Evolutionary conservation across 768 basidiomycete genomes (phyloP).

Genomic region (Trametes cingulata): DNA sequence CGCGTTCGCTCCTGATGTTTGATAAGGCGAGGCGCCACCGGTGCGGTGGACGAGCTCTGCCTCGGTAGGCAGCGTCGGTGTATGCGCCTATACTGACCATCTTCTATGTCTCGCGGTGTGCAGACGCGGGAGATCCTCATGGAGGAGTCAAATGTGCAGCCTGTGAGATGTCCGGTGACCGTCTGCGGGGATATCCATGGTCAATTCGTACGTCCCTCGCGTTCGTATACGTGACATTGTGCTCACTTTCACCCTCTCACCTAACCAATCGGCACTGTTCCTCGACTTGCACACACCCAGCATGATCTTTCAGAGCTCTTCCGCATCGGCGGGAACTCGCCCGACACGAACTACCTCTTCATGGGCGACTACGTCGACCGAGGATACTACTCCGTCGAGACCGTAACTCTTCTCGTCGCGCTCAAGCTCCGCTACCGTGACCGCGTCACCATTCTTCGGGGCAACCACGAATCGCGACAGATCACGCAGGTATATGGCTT

Average conservation of each 20-base stretch:
- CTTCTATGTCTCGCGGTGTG: conserved; percentile 1
- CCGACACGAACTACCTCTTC: conserved; percentile 99
- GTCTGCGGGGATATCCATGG: conserved; percentile 99
- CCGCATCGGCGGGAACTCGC: conserved; percentile 97
- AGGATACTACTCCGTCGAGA: conserved; percentile 99
- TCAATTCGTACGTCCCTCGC: conserved; percentile 83
- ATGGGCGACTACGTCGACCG: conserved; percentile 99
- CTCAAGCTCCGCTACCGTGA: conserved; percentile 98
- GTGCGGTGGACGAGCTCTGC: neutral
- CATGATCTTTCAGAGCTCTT: conserved; percentile 99
- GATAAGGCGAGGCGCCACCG: conserved; percentile 33
- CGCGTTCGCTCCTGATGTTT: conserved; percentile 34
- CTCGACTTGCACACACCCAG: conserved; percentile 44
- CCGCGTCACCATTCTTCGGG: conserved; percentile 95
- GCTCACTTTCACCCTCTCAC: conserved; percentile 13
- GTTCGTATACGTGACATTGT: conserved; percentile 24
- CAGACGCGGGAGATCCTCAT: conserved; percentile 98
- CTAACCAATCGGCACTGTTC: neutral
- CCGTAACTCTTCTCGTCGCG: conserved; percentile 94
- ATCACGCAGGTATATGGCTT: conserved; percentile 99
- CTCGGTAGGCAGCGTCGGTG: conserved; percentile 6
- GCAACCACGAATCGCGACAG: conserved; percentile 98
- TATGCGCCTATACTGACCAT: conserved; percentile 17
- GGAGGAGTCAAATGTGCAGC: conserved; percentile 99
- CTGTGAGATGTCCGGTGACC: conserved; percentile 97